Evolutionary conservation across 495 filamentous ascomycete genomes (phyloP).

Genomic region (Trichoderma parareesei): DNA sequence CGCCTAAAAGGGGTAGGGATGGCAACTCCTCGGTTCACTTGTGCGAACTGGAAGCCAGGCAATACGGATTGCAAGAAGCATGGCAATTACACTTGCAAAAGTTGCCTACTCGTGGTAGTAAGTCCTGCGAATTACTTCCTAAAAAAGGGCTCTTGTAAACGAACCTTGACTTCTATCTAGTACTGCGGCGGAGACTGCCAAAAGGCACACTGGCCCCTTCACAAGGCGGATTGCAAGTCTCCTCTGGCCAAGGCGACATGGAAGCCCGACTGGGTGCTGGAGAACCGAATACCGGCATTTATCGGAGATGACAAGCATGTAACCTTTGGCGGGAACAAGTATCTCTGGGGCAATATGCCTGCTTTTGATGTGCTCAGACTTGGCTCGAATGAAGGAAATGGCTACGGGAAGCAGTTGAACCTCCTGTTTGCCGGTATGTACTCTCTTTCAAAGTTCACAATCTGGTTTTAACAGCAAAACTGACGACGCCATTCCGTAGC

Average conservation of each 20-base stretch:
- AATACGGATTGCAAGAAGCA: neutral
- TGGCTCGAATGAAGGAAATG: conserved; percentile 33
- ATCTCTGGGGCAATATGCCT: conserved; percentile 35
- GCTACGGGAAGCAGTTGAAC: conserved; percentile 22
- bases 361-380: conserved; percentile 38
- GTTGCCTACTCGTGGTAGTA: neutral
- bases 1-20: neutral
- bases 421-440: conserved; percentile 28
- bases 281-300: neutral
- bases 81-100: neutral
- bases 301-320: conserved; percentile 20
- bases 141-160: neutral
- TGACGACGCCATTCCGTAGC: conserved; percentile 24
- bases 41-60: neutral
- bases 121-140: too few species aligned
- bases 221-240: conserved; percentile 31
- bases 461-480: neutral
- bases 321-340: conserved; percentile 16
- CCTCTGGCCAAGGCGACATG: conserved; percentile 21
- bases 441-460: neutral
- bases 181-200: conserved; percentile 35
- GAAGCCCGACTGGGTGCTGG: conserved; percentile 2
- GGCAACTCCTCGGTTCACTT: neutral
- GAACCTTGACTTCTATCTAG: neutral
- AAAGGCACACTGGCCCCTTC: conserved; percentile 20